Evolutionary conservation across 2,329 filamentous ascomycete genomes (phyloP).

Genomic region (Diplodia sapinea): DNA sequence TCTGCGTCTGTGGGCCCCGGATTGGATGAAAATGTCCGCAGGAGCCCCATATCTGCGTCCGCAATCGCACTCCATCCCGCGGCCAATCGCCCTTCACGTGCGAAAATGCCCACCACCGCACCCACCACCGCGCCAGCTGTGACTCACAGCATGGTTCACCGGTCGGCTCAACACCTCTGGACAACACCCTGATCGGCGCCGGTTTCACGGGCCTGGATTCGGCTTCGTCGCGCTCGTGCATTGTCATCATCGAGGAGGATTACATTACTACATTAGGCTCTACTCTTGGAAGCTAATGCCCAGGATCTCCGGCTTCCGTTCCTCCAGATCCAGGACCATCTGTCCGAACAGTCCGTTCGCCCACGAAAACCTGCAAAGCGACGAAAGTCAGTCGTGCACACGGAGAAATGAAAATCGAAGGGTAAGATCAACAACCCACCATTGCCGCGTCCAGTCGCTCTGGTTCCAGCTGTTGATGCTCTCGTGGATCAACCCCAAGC

Average conservation of each 20-base stretch:
- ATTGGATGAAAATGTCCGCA: conserved; percentile 1
- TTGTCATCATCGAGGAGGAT: conserved; percentile 2
- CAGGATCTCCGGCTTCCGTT: conserved; percentile 52
- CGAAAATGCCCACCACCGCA: background rate
- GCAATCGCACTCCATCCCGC: conserved; percentile 4
- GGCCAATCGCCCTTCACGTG: conserved; percentile 11
- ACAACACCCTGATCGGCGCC: conserved; percentile 9
- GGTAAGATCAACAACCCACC: conserved; percentile 41
- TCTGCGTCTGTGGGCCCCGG: background rate
- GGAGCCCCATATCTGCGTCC: conserved; percentile 2
- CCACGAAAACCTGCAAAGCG: conserved; percentile 51
- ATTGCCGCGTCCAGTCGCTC: conserved; percentile 56
- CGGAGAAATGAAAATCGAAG: background rate
- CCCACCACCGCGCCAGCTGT: conserved; percentile 8
- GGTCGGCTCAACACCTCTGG: conserved; percentile 18
- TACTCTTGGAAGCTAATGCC: conserved; percentile 50
- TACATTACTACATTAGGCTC: conserved; percentile 24
- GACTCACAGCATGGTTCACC: conserved; percentile 26
- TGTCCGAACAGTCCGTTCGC: conserved; percentile 59
- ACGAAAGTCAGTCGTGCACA: conserved; percentile 18
- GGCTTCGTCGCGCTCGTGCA: background rate
- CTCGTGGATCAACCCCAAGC: conserved; percentile 59
- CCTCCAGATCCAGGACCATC: conserved; percentile 55
- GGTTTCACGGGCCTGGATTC: background rate
- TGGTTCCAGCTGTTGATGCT: conserved; percentile 57